Evolutionary conservation across 371 early-diverging fungal species (phyloP), one percentile per base, ranked within the genome.

Genomic region (Apophysomyces sp.): DNA sequence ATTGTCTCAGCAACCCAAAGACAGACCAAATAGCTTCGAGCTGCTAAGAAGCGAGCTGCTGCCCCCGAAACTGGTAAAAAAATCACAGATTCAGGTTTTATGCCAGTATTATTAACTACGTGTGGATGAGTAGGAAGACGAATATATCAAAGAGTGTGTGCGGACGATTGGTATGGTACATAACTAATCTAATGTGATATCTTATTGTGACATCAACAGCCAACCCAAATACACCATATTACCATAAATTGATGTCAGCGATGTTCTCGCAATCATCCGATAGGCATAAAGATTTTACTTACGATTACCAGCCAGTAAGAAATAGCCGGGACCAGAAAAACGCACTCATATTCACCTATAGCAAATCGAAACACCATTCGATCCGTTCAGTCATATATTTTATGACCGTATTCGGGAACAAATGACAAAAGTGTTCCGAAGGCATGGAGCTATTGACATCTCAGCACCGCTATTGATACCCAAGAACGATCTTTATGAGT

Each of bases 131-230:
- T 67, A 73, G 73, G 97, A 96, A 66, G 95, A 96, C 71, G 95
- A 95, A 71, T 92, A 94, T 65, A 85, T 97, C 58, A 86, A 89
- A 40, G 97, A 97, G 67, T 94, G 93, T 30, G 88, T 98, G 13
- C 85, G 94, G 15, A 92, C 92, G 13, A 93, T 97, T 39, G 71
- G 77, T 76, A 64, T n/a, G 49, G 0, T 2, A 44, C 4, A 57
- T 57, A 2, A 44, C 8, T 3, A 5, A 24, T n/a, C 26, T 56
- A 36, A 55, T 18, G 12, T 30, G 29, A 57, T 32, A 15, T 31
- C 44, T 57, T 26, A 59, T 44, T 58, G n/a, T 44, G 26, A 27
- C 26, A 12, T 29, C 11, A 37, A n/a, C 57, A 62, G 92, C 94
- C 49, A 92, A 93, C 55, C 94, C 94, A 15, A 89, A 91, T 65